Conservation (phyloP, 495 filamentous ascomycete genomes). For the Neurospora tetraspora region DNA sequence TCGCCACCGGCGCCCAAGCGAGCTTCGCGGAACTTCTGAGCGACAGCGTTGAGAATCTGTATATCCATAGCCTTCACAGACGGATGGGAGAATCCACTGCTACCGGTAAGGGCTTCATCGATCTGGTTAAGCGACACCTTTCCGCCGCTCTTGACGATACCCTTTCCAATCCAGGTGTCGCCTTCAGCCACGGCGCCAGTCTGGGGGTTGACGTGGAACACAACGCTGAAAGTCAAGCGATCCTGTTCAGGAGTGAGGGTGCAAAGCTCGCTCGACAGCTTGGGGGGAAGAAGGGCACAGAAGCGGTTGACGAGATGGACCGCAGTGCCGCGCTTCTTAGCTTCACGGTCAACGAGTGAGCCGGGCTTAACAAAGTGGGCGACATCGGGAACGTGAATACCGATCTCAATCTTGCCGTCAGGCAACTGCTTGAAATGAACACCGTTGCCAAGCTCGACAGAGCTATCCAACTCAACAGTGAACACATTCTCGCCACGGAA, state of each 20-base stretch:
- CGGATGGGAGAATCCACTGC: conserved; percentile 45
- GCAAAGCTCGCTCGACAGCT: conserved; percentile 76
- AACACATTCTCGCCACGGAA: conserved; percentile 86
- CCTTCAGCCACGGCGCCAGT: conserved; percentile 70
- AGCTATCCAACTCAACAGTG: conserved; percentile 78
- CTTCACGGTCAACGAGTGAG: conserved; percentile 92
- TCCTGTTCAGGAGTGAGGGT: conserved; percentile 79
- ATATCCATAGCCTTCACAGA: conserved; percentile 60
- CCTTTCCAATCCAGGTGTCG: conserved; percentile 88
- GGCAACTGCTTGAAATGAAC: conserved; percentile 76
- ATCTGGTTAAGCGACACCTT: conserved; percentile 78
- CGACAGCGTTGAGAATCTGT: conserved; percentile 60
- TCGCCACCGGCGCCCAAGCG: conserved; percentile 69
- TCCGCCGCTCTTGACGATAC: conserved; percentile 80
- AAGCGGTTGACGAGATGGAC: conserved; percentile 87
- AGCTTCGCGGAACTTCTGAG: conserved; percentile 79
- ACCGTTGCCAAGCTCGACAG: conserved; percentile 79
- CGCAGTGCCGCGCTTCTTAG: conserved; percentile 93
- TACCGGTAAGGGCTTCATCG: conserved; percentile 61
- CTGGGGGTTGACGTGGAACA: conserved; percentile 75
- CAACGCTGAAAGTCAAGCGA: conserved; percentile 81
- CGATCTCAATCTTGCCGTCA: conserved; percentile 84
- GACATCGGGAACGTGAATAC: conserved; percentile 91
- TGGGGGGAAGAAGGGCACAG: conserved; percentile 82
- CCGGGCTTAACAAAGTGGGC: conserved; percentile 95